Base-by-base conservation (phyloP, 768 basidiomycete species). In the Kwoniella newhampshirensis region DNA sequence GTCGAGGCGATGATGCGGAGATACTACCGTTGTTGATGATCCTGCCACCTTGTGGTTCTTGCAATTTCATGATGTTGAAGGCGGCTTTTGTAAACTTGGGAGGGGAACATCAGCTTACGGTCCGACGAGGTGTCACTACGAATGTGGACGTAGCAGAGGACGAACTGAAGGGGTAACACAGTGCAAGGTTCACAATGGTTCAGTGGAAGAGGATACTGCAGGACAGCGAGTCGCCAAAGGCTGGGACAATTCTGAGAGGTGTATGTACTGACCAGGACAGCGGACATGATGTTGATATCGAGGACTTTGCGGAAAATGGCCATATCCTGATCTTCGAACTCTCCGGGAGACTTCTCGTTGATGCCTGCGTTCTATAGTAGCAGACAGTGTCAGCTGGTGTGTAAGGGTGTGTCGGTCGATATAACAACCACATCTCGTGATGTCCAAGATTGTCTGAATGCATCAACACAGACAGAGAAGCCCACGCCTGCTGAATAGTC, bases 311-410 rank as follows among this genome's bases (percentile, higher is more conserved):
- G 47, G 60, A 70, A 76, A 30, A 68, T 56, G 20, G 53, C 37
- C 79, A 80, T 64, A 50, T 82, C 81, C 71, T 90, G 87, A 1
- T 81, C 78, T 18, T 81, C 82, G 9, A 89, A 75, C 0, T 85
- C 75, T 27, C 47, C 60, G 41, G 85, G 75, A 0, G 80, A 71
- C 12, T 79, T 70, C 4, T 81, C 77, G 6, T 78, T 77, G 27
- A 83, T 81, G 0, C 90, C 90, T 1, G 90, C 90, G 66, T 91
- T 91, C 88, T 90, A n/a, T n/a, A n/a, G n/a, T n/a, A n/a, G 57
- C 21, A n/a, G 4, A 17, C 18, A 32, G 26, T 7, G n/a, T n/a
- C n/a, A n/a, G n/a, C n/a, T n/a, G n/a, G n/a, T n/a, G n/a, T n/a
- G n/a, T 25, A 48, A 26, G 17, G 30, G 7, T 35, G 32, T 44